Conservation (phyloP, 768 basidiomycete genomes). For the Cystobasidium tubakii region DNA sequence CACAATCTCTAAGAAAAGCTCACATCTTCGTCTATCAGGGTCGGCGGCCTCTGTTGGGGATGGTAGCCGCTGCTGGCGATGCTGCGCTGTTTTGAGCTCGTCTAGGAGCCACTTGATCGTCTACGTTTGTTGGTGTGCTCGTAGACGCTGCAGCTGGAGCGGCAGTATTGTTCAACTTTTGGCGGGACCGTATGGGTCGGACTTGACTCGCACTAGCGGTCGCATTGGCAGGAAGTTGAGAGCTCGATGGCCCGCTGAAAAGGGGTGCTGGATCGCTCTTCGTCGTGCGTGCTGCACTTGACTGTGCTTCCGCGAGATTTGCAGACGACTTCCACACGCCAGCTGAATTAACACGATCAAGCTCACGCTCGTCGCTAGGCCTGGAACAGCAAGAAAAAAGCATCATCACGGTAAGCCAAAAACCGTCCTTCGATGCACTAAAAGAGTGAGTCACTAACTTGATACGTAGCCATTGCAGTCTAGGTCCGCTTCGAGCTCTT, state of each 20-base stretch:
- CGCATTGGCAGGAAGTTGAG: constrained; percentile 8
- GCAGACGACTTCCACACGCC: constrained; percentile 15
- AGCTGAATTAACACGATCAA: constrained; percentile 14
- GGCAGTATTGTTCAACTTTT: constrained; percentile 17
- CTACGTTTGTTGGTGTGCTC: background rate
- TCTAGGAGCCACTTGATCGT: constrained; percentile 24
- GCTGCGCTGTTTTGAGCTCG: background rate
- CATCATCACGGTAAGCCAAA: too few relatives aligned
- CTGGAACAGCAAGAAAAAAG: background rate
- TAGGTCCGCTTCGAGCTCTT: constrained; percentile 83
- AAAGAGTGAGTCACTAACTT: constrained; percentile 61
- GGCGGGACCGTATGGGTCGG: constrained; percentile 10
- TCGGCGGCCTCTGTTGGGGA: background rate
- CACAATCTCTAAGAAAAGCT: background rate
- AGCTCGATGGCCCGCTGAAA: background rate
- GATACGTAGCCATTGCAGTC: constrained; percentile 93
- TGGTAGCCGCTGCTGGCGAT: background rate
- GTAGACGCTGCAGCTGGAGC: background rate
- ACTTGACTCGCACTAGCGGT: constrained; percentile 21
- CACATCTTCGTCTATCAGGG: background rate
- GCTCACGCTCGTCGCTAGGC: constrained; percentile 15
- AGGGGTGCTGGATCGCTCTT: background rate
- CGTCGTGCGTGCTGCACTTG: background rate
- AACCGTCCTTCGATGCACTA: too few relatives aligned
- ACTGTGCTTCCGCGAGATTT: background rate